Evolutionary conservation across 2,329 filamentous ascomycete genomes (phyloP).

Genomic region (Scorias spongiosa): DNA sequence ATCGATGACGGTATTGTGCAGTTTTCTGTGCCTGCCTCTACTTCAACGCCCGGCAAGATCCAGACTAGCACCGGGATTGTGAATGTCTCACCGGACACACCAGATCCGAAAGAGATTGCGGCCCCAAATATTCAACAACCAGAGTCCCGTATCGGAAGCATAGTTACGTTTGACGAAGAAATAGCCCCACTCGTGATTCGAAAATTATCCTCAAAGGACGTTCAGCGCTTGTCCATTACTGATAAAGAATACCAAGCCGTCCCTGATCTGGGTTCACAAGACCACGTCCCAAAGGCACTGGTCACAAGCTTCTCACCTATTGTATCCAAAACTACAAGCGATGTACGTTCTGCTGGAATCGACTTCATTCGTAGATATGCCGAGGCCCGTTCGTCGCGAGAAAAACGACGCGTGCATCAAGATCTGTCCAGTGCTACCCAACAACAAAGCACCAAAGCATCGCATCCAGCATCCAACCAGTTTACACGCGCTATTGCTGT

Average conservation of each 20-base stretch:
- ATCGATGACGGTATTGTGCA: conserved; percentile 23
- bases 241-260: conserved; percentile 2
- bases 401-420: conserved; percentile 35
- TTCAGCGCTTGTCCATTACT: conserved; percentile 6
- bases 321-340: conserved; percentile 6
- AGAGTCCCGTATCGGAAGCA: too few relatives aligned
- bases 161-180: conserved; percentile 20
- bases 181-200: conserved; percentile 19
- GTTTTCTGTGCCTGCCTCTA: conserved; percentile 21
- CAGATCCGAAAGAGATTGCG: conserved; percentile 7
- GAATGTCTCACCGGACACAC: conserved; percentile 11
- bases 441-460: conserved; percentile 5
- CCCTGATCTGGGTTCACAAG: conserved; percentile 12
- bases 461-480: conserved; percentile 14
- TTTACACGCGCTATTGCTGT: conserved; percentile 20
- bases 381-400: conserved; percentile 25
- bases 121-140: conserved; percentile 1
- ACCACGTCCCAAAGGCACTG: neutral
- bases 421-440: conserved; percentile 24
- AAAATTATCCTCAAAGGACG: conserved; percentile 13
- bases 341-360: conserved; percentile 11
- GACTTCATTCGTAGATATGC: conserved; percentile 12
- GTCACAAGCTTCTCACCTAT: too few relatives aligned
- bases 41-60: conserved; percentile 21
- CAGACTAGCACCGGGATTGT: conserved; percentile 19